phyloP scores from a whole-genome alignment of 805 yeast species.

The Isabelozyma gotoi region DNA sequence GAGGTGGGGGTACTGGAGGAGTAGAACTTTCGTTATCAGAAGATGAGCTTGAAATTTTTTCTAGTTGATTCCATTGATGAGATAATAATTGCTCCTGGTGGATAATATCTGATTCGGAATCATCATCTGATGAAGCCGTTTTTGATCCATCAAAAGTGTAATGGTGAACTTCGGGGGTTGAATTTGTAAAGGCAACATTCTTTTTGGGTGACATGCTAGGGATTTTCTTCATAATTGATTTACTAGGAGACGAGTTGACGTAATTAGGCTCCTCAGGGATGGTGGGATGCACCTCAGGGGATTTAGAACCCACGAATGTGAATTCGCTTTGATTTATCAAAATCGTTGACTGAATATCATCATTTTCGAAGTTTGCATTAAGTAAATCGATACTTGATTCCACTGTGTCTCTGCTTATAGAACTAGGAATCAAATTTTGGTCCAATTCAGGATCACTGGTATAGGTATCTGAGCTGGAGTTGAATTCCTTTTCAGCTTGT shows the following conservation, averaged over 20 bases:
- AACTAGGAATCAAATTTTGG: neutral
- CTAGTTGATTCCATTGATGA: constrained; percentile 2
- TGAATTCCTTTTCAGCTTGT: constrained; percentile 23
- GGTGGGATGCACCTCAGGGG: constrained; percentile 8
- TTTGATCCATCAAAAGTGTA: constrained; percentile 13
- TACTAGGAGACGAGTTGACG: constrained; percentile 29
- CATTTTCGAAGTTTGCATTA: constrained; percentile 7
- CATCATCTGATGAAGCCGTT: constrained; percentile 14
- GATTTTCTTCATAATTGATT: constrained; percentile 36
- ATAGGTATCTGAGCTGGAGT: constrained; percentile 43
- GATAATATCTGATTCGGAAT: constrained; percentile 3
- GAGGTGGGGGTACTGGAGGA: constrained; percentile 34
- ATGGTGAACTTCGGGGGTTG: constrained; percentile 32
- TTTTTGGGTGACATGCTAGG: constrained; percentile 31
- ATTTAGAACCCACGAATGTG: constrained; percentile 13
- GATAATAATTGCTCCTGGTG: neutral
- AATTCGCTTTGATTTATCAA: constrained; percentile 21
- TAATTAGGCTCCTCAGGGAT: constrained; percentile 3
- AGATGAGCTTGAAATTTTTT: neutral
- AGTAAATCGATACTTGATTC: neutral
- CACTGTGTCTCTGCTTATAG: neutral
- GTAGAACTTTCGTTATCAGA: constrained; percentile 9
- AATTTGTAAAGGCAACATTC: constrained; percentile 32
- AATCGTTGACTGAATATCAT: neutral
- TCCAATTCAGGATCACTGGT: constrained; percentile 26